Evolutionary conservation across 140 eudicot genomes (phyloP).

Genomic region (Cichorium intybus): DNA sequence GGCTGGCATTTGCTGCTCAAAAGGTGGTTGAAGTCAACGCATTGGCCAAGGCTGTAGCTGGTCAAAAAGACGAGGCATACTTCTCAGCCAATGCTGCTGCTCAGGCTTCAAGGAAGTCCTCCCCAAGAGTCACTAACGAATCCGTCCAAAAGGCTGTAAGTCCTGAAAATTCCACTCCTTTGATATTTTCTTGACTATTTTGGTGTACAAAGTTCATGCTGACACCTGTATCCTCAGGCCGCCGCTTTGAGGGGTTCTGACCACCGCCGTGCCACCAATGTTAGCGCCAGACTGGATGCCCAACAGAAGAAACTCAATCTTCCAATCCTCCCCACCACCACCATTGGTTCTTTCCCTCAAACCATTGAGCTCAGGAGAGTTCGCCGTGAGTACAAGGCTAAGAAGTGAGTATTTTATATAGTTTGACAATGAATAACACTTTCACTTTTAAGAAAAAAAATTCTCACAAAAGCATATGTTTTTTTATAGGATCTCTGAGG

Average conservation of each 20-base stretch:
- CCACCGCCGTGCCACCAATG: constrained; percentile 92
- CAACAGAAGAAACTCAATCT: constrained; percentile 94
- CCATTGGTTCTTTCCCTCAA: constrained; percentile 98
- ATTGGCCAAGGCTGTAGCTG: constrained; percentile 76
- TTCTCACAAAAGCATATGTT: constrained; percentile 3
- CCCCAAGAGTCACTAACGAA: constrained; percentile 81
- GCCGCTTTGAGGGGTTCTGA: constrained; percentile 86
- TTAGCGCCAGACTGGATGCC: constrained; percentile 73
- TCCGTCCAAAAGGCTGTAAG: constrained; percentile 88
- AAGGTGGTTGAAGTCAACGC: constrained; percentile 89
- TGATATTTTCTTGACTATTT: background rate
- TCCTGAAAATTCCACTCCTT: constrained; percentile 12
- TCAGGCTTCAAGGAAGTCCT: constrained; percentile 78
- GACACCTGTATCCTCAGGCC: constrained; percentile 40
- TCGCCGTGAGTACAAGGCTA: constrained; percentile 97
- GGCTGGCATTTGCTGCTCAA: constrained; percentile 98
- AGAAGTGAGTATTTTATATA: constrained; percentile 49
- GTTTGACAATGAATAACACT: background rate
- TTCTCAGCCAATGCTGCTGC: constrained; percentile 79
- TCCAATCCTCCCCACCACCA: constrained; percentile 95
- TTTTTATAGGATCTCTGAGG: constrained; percentile 70
- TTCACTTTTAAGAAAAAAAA: background rate
- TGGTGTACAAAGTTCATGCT: background rate
- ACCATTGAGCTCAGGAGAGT: constrained; percentile 95
- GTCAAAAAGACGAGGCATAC: constrained; percentile 73